Evolutionary conservation across 768 basidiomycete genomes (phyloP).

Genomic region (Podaxis pistillaris): DNA sequence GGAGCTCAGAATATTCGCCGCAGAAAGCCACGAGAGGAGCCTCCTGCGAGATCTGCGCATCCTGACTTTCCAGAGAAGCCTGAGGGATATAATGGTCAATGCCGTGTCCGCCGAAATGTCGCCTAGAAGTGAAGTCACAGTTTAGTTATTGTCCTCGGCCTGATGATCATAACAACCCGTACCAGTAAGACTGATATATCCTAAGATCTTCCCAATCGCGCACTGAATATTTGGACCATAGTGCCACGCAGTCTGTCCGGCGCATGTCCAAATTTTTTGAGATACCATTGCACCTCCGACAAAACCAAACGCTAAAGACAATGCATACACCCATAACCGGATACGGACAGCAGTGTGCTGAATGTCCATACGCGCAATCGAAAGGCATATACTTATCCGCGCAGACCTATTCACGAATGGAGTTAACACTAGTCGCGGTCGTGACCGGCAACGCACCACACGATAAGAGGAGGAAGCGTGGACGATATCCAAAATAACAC

Average conservation of each 20-base stretch:
- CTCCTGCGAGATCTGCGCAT: constrained; percentile 6
- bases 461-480: constrained; percentile 2
- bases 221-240: neutral
- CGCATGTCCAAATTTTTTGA: constrained; percentile 7
- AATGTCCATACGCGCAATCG: constrained; percentile 7
- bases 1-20: constrained; percentile 8
- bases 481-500: constrained; percentile 5
- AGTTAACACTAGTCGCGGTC: no score
- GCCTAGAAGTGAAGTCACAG: neutral
- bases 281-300: neutral
- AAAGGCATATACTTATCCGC: constrained; percentile 9
- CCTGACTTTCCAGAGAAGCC: constrained; percentile 4
- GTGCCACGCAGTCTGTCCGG: neutral
- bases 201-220: neutral
- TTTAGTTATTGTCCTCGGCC: neutral
- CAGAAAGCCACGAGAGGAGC: constrained; percentile 2
- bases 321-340: neutral
- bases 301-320: constrained; percentile 3
- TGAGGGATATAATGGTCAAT: constrained; percentile 6
- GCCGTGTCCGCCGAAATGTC: constrained; percentile 3
- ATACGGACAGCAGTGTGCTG: constrained; percentile 1
- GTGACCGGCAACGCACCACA: neutral
- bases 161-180: neutral
- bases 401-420: neutral
- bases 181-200: constrained; percentile 8